phyloP scores from a whole-genome alignment of 257 asterid genomes.

The Solanum medicagineum region DNA sequence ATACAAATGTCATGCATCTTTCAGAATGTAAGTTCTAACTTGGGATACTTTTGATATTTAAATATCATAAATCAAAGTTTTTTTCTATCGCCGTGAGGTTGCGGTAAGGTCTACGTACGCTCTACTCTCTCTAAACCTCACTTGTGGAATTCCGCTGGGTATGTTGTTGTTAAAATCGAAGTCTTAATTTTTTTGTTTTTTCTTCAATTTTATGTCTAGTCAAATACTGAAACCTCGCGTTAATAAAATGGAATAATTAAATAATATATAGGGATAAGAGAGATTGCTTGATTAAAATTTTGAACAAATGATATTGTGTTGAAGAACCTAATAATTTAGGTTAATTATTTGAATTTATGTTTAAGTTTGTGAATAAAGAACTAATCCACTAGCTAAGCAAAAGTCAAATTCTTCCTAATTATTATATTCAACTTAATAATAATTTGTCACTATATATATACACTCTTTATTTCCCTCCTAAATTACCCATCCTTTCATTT shows the following conservation, averaged over 20 bases:
- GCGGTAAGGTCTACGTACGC: too few species aligned
- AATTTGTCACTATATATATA: background rate
- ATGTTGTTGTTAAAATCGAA: too few species aligned
- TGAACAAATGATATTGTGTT: background rate
- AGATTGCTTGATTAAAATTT: background rate
- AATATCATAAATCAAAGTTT: background rate
- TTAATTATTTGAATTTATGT: background rate
- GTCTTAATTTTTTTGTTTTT: background rate
- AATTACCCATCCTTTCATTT: background rate
- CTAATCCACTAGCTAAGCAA: conserved; percentile 4
- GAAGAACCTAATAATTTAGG: conserved; percentile 17
- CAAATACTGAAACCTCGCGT: background rate
- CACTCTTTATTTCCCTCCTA: background rate
- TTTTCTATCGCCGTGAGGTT: too few species aligned
- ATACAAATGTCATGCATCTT: background rate
- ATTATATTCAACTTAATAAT: background rate
- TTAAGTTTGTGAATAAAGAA: background rate
- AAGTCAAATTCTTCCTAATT: background rate
- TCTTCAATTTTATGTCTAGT: background rate
- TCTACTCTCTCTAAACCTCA: too few species aligned
- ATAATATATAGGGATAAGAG: background rate
- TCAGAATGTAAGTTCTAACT: background rate
- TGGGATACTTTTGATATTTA: background rate
- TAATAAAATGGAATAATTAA: background rate
- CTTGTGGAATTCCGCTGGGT: too few species aligned